These are phyloP conservation scores for Fusarium tricinctum DNA, from an alignment of 2,329 filamentous ascomycete genomes.

Conservation along the genomic window DNA sequence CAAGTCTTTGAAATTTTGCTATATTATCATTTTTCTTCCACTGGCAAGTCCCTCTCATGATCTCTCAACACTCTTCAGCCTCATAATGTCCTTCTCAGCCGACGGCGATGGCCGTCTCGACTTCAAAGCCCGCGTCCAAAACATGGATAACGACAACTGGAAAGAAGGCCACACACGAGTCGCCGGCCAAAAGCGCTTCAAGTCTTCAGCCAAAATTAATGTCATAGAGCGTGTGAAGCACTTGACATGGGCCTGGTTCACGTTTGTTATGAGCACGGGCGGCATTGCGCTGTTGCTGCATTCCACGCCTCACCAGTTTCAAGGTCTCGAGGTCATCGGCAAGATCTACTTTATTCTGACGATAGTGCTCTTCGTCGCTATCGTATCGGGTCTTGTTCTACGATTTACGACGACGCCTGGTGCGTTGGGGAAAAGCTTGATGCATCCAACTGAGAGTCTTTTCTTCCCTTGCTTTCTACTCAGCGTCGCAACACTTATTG, in stretches of 20 bases:
- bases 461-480: slow-evolving; percentile 75
- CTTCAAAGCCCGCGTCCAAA: slow-evolving; percentile 38
- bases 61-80: background rate
- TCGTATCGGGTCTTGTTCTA: slow-evolving; percentile 67
- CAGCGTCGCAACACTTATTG: slow-evolving; percentile 73
- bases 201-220: slow-evolving; percentile 30
- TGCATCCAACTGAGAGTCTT: slow-evolving; percentile 69
- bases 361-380: slow-evolving; percentile 62
- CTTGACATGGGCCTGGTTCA: slow-evolving; percentile 54
- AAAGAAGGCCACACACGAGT: slow-evolving; percentile 48
- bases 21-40: background rate
- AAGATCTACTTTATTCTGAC: slow-evolving; percentile 64
- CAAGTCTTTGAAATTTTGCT: too few relatives aligned
- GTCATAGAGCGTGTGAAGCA: slow-evolving; percentile 46
- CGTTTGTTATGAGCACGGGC: slow-evolving; percentile 54
- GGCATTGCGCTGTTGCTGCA: slow-evolving; percentile 51
- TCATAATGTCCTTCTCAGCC: slow-evolving; percentile 20
- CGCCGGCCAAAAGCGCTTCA: slow-evolving; percentile 42
- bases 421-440: slow-evolving; percentile 63
- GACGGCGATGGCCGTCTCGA: slow-evolving; percentile 23
- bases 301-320: slow-evolving; percentile 60
- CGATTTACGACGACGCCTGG: slow-evolving; percentile 71
- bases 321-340: slow-evolving; percentile 62
- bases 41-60: background rate
- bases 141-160: slow-evolving; percentile 47